Base-by-base conservation (phyloP, 495 filamentous ascomycete genomes). In the Parmelia sp. region DNA sequence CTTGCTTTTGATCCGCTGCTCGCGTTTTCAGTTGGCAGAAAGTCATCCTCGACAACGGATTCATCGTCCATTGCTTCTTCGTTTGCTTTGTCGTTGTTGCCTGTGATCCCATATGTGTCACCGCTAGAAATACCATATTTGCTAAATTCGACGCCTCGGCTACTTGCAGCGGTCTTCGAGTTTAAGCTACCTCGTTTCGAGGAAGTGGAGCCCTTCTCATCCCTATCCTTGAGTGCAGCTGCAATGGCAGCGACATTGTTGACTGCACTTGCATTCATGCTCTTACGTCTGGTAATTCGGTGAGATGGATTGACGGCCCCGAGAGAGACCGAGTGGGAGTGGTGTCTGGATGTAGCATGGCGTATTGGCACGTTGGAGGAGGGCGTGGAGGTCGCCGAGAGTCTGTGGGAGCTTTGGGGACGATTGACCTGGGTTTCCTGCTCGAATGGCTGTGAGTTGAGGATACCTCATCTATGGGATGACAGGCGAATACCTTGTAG, bases 241-340 rank as follows among this genome's bases (percentile, higher is more conserved):
- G 89, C 86, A 63, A 90, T 79, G 25, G 85, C 88, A 21, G 90
- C 90, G 36, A 88, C 85, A 75, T 90, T 94, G 71, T 85, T 82
- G 36, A 83, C 82, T 35, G 86, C 84, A 39, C 83, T 87, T 60
- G 89, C 90, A 67, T 92, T 86, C 76, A 86, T 91, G 76, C 92
- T 96, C 84, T 97, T 98, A 63, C 94, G 84, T 66, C 94, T 90
- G 65, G 90, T 92, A 66, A 98, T 85, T 61, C 94, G 90, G 74
- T 96, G 88, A 73, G 82, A 84, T 70, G 86, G 73, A 76, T 91
- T 93, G 76, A 91, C 82, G 44, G 90, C 85, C 70, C 90, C 87
- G 66, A 90, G 77, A 49, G 91, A 90, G 60, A 90, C 79, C 21
- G 89, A 93, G 73, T 95, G 88, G 23, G 91, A 89, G 75, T 92